Evolutionary conservation across 257 asterid species (phyloP).

Genomic region (Solanum tarapatanum): DNA sequence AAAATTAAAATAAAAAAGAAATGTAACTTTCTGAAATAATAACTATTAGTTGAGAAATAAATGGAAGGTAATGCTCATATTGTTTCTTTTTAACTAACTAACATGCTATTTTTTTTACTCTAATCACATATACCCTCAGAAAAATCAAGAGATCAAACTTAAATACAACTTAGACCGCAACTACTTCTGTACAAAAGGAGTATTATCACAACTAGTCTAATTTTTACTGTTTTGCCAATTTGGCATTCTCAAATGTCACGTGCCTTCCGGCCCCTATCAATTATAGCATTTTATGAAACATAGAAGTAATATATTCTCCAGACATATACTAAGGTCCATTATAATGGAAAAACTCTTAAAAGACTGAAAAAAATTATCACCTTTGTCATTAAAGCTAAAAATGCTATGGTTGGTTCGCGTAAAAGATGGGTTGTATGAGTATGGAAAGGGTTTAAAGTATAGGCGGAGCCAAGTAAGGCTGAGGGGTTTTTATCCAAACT

Average conservation of each 20-base stretch:
- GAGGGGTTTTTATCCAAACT: fast-evolving
- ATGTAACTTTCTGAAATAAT: background rate
- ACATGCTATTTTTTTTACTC: background rate
- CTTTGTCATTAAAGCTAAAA: background rate
- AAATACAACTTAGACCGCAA: background rate
- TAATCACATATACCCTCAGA: background rate
- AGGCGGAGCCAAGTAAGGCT: background rate
- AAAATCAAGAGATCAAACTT: background rate
- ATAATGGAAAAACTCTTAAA: background rate
- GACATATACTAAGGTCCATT: background rate
- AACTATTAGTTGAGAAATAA: background rate
- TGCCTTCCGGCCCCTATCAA: background rate
- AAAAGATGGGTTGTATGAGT: background rate
- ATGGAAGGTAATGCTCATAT: background rate
- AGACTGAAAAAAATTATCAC: background rate
- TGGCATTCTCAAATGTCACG: background rate
- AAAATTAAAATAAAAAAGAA: background rate
- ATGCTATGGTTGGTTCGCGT: background rate
- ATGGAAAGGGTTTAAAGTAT: background rate
- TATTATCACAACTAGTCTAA: background rate
- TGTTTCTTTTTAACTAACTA: background rate
- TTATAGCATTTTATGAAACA: background rate
- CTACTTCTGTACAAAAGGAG: background rate
- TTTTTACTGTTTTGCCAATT: background rate
- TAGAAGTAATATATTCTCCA: background rate